Base-by-base conservation (phyloP, 768 basidiomycete species). In the Naganishia antarctica region DNA sequence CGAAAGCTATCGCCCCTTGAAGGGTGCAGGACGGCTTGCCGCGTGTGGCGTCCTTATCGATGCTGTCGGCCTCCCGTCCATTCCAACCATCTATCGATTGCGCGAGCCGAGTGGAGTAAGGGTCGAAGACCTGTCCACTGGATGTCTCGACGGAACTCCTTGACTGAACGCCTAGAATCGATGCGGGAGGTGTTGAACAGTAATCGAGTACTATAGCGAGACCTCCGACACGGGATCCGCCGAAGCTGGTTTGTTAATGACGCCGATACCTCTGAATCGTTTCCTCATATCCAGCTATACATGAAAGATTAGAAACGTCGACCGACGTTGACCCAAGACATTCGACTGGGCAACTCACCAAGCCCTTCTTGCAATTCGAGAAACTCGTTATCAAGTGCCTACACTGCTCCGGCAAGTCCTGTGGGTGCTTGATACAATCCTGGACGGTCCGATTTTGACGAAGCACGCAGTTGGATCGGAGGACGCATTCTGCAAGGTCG, bases 221-320 rank as follows among this genome's bases (percentile, higher is more conserved):
- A 60, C 37, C 21, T 67, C 66, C 11, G 66, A 43, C 16, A 67
- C 57, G 4, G 61, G 61, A 32, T 67, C 66, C 34, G 66, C 66
- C 21, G 61, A 67, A 6, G 61, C 26, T 28, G 60, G 34, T 45
- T 67, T 67, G 34, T 41, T 59, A 16, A 57, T 49, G 16, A 29
- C 63, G 23, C 74, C 60, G 49, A 76, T 73, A 63, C 76, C 76
- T 53, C 76, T 46, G 63, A 77, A 77, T 34, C 76, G 66, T 32
- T 74, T 58, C n/a, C 74, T 60, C 71, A 76, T 75, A 49, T 77
- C 76, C 60, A 77, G 73, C 76, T 67, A n/a, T n/a, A n/a, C n/a
- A n/a, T n/a, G 37, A 1, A 57, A 31, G 13, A 41, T 43, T 37
- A 18, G 18, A 21, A 15, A 59, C 2, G 37, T 32, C 16, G n/a